Evolutionary conservation across 257 asterid genomes (phyloP).

Genomic region (Solanum pimpinellifolium): DNA sequence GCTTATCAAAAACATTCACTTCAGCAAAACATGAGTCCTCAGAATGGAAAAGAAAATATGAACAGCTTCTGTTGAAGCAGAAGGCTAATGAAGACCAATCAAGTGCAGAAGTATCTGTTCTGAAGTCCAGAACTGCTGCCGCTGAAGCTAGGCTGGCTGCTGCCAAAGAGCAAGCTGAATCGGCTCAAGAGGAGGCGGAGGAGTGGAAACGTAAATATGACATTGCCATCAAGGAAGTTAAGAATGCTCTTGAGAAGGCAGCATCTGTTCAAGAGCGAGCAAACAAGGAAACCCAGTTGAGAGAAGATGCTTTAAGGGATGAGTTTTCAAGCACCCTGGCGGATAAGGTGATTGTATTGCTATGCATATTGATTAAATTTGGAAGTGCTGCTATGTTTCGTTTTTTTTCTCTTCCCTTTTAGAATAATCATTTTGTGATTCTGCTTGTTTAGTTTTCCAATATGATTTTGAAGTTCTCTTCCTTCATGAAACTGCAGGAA

Average conservation of each 20-base stretch:
- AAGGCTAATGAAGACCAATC: slow-evolving; percentile 82
- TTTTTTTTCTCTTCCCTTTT: neutral
- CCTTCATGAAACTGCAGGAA: slow-evolving; percentile 43
- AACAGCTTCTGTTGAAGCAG: slow-evolving; percentile 42
- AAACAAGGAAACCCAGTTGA: slow-evolving; percentile 59
- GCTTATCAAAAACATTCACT: slow-evolving; percentile 51
- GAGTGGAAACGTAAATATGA: slow-evolving; percentile 97
- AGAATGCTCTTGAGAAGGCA: slow-evolving; percentile 86
- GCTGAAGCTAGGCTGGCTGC: slow-evolving; percentile 98
- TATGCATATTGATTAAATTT: neutral
- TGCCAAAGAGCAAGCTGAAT: slow-evolving; percentile 80
- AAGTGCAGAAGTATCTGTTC: slow-evolving; percentile 65
- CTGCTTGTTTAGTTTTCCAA: neutral
- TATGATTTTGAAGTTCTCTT: slow-evolving; percentile 1
- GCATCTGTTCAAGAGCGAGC: slow-evolving; percentile 80
- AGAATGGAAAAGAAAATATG: slow-evolving; percentile 92
- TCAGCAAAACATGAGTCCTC: slow-evolving; percentile 52
- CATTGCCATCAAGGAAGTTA: slow-evolving; percentile 72
- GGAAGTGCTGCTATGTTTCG: neutral
- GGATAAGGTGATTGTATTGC: slow-evolving; percentile 48
- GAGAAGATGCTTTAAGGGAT: slow-evolving; percentile 74
- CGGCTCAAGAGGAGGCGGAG: slow-evolving; percentile 90
- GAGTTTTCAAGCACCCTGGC: slow-evolving; percentile 57
- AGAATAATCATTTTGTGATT: neutral
- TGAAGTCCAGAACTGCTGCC: slow-evolving; percentile 77